A percentile compares a stretch with the other conserved stretches of the same genome.
Conservation (phyloP, 2,329 filamentous ascomycete genomes). For the Aureobasidium melanogenum region DNA sequence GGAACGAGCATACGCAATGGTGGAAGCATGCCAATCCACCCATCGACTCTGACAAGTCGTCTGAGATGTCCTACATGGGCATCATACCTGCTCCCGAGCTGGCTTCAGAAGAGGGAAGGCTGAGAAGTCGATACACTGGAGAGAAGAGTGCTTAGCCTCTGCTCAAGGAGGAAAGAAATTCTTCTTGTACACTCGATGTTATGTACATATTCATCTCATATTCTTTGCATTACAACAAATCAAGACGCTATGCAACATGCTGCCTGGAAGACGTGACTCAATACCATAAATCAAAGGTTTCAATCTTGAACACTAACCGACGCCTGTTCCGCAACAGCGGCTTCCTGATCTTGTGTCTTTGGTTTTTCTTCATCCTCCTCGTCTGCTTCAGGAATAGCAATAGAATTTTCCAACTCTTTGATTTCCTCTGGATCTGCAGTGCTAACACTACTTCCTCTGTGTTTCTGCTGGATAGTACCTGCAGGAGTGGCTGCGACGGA, state of each 20-base stretch:
- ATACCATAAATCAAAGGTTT: not conserved
- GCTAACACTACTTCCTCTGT: conserved; percentile 21
- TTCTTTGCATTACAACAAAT: not conserved
- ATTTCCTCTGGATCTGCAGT: conserved; percentile 23
- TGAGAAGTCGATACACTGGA: not conserved
- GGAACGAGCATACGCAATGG: conserved; percentile 10
- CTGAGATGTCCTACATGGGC: not conserved
- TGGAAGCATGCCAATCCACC: conserved; percentile 12
- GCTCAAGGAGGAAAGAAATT: too few species aligned
- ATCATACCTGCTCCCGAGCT: not conserved
- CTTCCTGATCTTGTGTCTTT: conserved; percentile 20
- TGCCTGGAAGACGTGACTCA: not conserved
- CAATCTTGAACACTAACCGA: conserved; percentile 31
- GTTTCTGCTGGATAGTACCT: conserved; percentile 9
- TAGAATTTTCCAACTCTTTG: conserved; percentile 24
- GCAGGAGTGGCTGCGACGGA: conserved; percentile 11
- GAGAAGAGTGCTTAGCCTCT: not conserved
- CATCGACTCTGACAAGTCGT: not conserved
- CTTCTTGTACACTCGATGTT: not conserved
- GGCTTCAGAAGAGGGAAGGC: not conserved
- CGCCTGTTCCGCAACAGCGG: conserved; percentile 23
- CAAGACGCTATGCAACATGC: not conserved
- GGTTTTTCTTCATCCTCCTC: conserved; percentile 15
- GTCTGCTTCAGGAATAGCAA: conserved; percentile 22
- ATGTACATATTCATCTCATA: not conserved